phyloP scores from a whole-genome alignment of 129 eudicot species.

The Pseudognaphalium luteoalbum region DNA sequence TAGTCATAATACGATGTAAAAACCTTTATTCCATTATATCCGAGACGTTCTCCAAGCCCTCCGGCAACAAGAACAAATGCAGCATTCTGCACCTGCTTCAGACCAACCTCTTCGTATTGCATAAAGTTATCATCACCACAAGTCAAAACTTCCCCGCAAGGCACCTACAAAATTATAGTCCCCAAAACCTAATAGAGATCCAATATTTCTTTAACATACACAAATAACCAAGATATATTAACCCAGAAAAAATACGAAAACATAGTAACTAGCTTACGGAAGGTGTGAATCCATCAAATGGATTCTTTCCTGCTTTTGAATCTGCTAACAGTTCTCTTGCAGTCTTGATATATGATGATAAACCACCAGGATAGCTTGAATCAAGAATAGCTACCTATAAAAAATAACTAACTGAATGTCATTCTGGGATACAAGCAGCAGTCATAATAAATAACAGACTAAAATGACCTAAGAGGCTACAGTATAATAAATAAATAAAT shows the following conservation, averaged over 20 bases:
- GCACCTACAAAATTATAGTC: slow-evolving; percentile 55
- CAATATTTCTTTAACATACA: not conserved
- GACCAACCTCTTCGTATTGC: slow-evolving; percentile 76
- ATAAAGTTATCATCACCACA: slow-evolving; percentile 74
- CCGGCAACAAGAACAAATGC: slow-evolving; percentile 99
- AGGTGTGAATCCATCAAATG: slow-evolving; percentile 89
- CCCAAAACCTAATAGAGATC: not conserved
- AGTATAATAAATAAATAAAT: not conserved
- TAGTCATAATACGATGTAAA: not conserved
- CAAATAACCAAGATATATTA: not conserved
- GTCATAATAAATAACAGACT: not conserved
- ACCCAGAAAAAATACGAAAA: slow-evolving; percentile 10
- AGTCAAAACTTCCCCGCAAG: slow-evolving; percentile 81
- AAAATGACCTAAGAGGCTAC: not conserved
- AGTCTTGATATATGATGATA: slow-evolving; percentile 71
- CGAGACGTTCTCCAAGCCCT: slow-evolving; percentile 99
- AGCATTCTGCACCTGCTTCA: slow-evolving; percentile 73
- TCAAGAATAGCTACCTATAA: slow-evolving; percentile 76
- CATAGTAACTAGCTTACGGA: slow-evolving; percentile 66
- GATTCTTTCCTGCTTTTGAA: slow-evolving; percentile 95
- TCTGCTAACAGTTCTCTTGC: slow-evolving; percentile 89
- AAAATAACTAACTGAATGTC: slow-evolving; percentile 17
- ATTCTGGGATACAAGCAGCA: slow-evolving; percentile 7
- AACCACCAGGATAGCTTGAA: slow-evolving; percentile 84
- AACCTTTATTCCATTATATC: slow-evolving; percentile 96